These are phyloP conservation scores for Gymnopilus dilepis DNA, from an alignment of 768 basidiomycete genomes.

Conservation along the genomic window DNA sequence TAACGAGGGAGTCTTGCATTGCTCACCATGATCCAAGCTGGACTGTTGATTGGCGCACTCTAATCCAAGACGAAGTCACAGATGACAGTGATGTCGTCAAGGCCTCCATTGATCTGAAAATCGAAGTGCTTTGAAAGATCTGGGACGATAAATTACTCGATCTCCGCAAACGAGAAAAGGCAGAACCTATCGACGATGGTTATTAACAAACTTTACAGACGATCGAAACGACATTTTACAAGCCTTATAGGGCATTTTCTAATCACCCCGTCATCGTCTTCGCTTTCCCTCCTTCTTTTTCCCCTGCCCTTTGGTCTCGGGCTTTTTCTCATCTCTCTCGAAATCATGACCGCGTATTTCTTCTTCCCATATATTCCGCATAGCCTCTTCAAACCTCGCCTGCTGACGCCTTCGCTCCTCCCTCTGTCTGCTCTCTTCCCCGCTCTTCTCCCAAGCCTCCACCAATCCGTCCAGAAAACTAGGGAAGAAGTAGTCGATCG, in stretches of 20 bases:
- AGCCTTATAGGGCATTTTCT: neutral
- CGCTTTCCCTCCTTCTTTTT: neutral
- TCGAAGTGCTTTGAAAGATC: no score
- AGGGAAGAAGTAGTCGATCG: constrained; percentile 21
- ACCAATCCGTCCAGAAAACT: constrained; percentile 20
- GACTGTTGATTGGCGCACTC: no score
- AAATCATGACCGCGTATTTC: neutral
- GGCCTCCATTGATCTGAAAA: no score
- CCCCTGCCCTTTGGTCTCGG: neutral
- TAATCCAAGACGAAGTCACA: no score
- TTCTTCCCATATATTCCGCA: neutral
- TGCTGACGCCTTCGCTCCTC: neutral
- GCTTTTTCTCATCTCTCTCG: neutral
- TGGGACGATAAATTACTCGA: no score
- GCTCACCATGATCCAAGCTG: no score
- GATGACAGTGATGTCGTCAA: no score
- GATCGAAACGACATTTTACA: no score
- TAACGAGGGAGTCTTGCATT: no score
- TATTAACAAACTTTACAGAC: no score
- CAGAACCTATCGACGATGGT: no score
- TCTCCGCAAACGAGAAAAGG: no score
- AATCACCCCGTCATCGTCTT: neutral
- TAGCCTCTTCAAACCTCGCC: neutral
- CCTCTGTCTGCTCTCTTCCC: neutral
- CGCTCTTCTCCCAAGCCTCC: constrained; percentile 17